Evolutionary conservation across 2,329 filamentous ascomycete genomes (phyloP).

Genomic region (Aspergillus sp.): DNA sequence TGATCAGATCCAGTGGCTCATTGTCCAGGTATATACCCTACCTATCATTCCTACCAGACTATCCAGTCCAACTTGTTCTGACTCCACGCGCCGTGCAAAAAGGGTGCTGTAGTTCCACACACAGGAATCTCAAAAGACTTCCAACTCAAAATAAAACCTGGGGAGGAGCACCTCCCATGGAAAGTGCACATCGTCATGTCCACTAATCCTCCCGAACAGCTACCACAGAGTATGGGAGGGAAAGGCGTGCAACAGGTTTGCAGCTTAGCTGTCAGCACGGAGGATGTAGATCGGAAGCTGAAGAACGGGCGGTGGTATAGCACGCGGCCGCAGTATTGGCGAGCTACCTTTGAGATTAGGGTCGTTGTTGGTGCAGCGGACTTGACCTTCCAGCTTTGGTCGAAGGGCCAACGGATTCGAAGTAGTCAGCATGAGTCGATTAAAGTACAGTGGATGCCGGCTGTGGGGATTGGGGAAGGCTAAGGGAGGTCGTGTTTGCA

Average conservation of each 20-base stretch:
- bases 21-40: conserved; percentile 24
- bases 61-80: neutral
- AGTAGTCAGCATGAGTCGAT: conserved; percentile 28
- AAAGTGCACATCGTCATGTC: conserved; percentile 35
- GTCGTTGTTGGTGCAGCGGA: conserved; percentile 34
- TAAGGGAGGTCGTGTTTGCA: neutral
- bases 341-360: conserved; percentile 29
- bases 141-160: conserved; percentile 23
- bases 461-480: neutral
- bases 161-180: conserved; percentile 21
- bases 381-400: conserved; percentile 35
- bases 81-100: neutral
- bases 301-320: conserved; percentile 38
- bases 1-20: conserved; percentile 36
- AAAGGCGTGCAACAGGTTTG: conserved; percentile 27
- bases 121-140: conserved; percentile 26
- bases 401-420: conserved; percentile 23
- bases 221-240: conserved; percentile 23
- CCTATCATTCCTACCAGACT: neutral
- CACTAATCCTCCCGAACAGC: conserved; percentile 13
- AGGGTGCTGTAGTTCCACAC: conserved; percentile 21
- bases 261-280: conserved; percentile 26
- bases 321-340: conserved; percentile 27
- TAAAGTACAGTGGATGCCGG: conserved; percentile 30
- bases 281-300: conserved; percentile 27